Evolutionary conservation across 1,284 basidiomycete species (phyloP).

Genomic region (Kwoniella shivajii): DNA sequence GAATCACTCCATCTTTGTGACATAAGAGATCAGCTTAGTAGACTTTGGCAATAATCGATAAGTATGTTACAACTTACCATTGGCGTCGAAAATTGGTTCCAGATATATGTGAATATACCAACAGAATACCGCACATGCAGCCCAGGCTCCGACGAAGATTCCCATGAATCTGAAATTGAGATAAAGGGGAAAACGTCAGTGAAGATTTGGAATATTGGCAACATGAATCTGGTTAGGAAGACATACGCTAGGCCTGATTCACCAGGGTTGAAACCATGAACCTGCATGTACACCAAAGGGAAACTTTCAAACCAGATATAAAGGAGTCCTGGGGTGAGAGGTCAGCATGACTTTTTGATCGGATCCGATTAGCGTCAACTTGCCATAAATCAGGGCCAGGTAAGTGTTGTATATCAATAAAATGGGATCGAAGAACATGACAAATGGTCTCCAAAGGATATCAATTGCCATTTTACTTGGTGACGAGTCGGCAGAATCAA

Average conservation of each 20-base stretch:
- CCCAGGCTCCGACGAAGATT: constrained; percentile 17
- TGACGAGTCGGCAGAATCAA: constrained; percentile 24
- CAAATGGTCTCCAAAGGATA: constrained; percentile 37
- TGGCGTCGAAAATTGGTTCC: constrained; percentile 25
- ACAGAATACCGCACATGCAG: constrained; percentile 13
- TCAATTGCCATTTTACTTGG: constrained; percentile 20
- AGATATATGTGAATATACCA: constrained; percentile 20
- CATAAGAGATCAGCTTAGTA: background rate
- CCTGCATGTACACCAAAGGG: constrained; percentile 36
- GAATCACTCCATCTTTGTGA: constrained; percentile 15
- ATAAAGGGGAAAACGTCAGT: too few species aligned
- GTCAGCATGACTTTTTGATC: background rate
- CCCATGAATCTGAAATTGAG: constrained; percentile 6
- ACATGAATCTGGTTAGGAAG: background rate
- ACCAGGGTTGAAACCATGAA: constrained; percentile 22
- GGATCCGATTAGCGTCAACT: background rate
- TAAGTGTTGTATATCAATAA: constrained; percentile 41
- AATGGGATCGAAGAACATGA: constrained; percentile 43
- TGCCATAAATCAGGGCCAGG: constrained; percentile 29
- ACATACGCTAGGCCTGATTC: constrained; percentile 18
- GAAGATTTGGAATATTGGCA: too few species aligned
- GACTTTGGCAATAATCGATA: background rate
- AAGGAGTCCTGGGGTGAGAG: background rate
- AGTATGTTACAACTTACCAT: constrained; percentile 1
- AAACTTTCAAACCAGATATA: constrained; percentile 38